Evolutionary conservation across 164 flowering plant species (phyloP).

Genomic region (Vitis riparia): DNA sequence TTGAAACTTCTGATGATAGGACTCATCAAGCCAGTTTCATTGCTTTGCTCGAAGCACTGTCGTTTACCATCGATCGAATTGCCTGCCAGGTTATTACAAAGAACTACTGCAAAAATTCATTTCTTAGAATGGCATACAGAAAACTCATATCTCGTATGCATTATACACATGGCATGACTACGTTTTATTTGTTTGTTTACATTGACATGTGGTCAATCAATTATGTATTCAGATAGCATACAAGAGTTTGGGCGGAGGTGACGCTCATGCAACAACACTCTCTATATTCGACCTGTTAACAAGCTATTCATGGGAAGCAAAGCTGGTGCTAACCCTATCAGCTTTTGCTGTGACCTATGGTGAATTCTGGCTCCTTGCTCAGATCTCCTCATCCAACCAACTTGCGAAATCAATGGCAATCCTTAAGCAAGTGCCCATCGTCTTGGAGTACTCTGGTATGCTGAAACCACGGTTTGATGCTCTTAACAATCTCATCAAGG

Average conservation of each 20-base stretch:
- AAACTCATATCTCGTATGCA: too few species aligned
- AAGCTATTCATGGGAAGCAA: conserved; percentile 33
- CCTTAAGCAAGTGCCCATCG: conserved; percentile 30
- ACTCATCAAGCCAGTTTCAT: conserved; percentile 6
- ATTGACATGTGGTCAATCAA: neutral
- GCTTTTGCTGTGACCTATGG: conserved; percentile 42
- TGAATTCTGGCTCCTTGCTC: conserved; percentile 39
- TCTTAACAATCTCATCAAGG: conserved; percentile 34
- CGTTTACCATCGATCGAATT: conserved; percentile 23
- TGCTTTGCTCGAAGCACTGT: conserved; percentile 17
- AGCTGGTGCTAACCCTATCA: conserved; percentile 34
- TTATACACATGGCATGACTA: too few species aligned
- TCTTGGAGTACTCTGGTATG: conserved; percentile 17
- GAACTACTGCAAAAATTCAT: neutral
- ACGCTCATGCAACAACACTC: conserved; percentile 24
- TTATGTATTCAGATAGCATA: conserved; percentile 18
- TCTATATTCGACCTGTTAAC: conserved; percentile 18
- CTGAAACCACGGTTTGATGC: conserved; percentile 42
- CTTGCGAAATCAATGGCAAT: conserved; percentile 39
- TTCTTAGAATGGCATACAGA: neutral
- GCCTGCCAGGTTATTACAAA: conserved; percentile 21
- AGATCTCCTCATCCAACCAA: conserved; percentile 27
- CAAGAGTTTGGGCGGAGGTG: conserved; percentile 24
- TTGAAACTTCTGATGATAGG: conserved; percentile 15
- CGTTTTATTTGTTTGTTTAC: too few species aligned